Percentiles rank a stretch among this genome's conserved stretches.
These are phyloP conservation scores for Ceraceosorus bombacis DNA, from an alignment of 1,284 basidiomycete species.

Conservation along the genomic window DNA sequence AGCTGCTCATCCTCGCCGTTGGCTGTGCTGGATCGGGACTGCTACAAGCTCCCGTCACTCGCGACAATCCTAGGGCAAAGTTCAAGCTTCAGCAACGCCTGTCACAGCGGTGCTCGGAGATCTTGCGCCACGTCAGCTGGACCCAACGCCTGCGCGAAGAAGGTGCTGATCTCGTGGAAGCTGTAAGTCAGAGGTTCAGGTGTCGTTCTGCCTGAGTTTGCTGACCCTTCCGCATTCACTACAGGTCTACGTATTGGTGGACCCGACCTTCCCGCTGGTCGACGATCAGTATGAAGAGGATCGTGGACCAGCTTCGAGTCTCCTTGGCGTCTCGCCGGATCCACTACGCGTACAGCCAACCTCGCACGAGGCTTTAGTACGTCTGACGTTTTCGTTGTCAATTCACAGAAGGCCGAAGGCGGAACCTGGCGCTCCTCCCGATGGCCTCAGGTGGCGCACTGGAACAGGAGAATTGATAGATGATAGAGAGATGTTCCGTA, in stretches of 20 bases:
- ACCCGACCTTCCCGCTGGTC: background rate
- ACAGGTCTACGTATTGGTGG: background rate
- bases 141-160: background rate
- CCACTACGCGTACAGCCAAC: background rate
- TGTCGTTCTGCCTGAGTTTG: no score
- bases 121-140: background rate
- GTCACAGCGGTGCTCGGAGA: constrained; percentile 1
- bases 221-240: no score
- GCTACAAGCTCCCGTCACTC: constrained; percentile 2
- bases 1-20: constrained; percentile 4
- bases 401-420: background rate
- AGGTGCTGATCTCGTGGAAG: background rate
- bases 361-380: background rate
- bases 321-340: background rate
- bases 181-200: background rate
- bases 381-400: background rate
- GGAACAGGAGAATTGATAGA: background rate
- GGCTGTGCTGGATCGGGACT: constrained; percentile 4
- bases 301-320: no score
- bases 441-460: background rate
- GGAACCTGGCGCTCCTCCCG: background rate
- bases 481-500: background rate
- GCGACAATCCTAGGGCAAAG: background rate
- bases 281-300: background rate
- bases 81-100: constrained; percentile 7